phyloP scores from a whole-genome alignment of 805 yeast species.

The Teunomyces lycoperdinae region DNA sequence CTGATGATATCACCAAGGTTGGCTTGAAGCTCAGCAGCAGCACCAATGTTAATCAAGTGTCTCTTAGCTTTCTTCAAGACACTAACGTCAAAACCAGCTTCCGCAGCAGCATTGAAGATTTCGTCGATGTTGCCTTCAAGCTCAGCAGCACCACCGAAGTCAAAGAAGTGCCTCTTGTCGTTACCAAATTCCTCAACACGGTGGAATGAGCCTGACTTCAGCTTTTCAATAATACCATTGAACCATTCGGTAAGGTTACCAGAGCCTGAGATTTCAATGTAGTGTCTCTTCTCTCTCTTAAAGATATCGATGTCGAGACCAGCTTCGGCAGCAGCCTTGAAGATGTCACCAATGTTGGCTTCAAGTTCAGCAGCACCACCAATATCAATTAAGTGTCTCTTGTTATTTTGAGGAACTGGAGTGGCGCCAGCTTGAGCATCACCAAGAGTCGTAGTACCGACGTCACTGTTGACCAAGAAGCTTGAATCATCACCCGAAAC shows the following conservation, averaged over 20 bases:
- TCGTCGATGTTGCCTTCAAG: slow-evolving; percentile 7
- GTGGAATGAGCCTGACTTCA: not conserved
- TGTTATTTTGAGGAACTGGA: not conserved
- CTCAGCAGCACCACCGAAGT: slow-evolving; percentile 10
- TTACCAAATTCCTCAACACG: slow-evolving; percentile 7
- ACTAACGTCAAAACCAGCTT: slow-evolving; percentile 2
- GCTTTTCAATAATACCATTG: slow-evolving; percentile 9
- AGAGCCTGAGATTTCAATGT: not conserved
- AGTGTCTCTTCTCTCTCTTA: slow-evolving; percentile 1
- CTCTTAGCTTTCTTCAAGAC: slow-evolving; percentile 8
- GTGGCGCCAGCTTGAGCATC: slow-evolving; percentile 4
- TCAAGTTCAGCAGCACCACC: slow-evolving; percentile 11
- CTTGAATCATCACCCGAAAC: not conserved
- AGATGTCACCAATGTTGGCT: slow-evolving; percentile 8
- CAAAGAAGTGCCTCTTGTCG: slow-evolving; percentile 7
- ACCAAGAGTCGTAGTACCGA: slow-evolving; percentile 4
- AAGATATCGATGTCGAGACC: slow-evolving; percentile 1
- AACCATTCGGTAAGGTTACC: not conserved
- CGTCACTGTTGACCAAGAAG: not conserved
- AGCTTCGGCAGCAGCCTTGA: slow-evolving; percentile 7
- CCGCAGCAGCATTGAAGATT: slow-evolving; percentile 5
- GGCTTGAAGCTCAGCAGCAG: slow-evolving; percentile 9
- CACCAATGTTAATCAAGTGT: slow-evolving; percentile 10
- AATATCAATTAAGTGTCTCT: slow-evolving; percentile 11
- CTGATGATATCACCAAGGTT: slow-evolving; percentile 6